Evolutionary conservation across 2,329 filamentous ascomycete genomes (phyloP).

Genomic region (Diaporthe eres): DNA sequence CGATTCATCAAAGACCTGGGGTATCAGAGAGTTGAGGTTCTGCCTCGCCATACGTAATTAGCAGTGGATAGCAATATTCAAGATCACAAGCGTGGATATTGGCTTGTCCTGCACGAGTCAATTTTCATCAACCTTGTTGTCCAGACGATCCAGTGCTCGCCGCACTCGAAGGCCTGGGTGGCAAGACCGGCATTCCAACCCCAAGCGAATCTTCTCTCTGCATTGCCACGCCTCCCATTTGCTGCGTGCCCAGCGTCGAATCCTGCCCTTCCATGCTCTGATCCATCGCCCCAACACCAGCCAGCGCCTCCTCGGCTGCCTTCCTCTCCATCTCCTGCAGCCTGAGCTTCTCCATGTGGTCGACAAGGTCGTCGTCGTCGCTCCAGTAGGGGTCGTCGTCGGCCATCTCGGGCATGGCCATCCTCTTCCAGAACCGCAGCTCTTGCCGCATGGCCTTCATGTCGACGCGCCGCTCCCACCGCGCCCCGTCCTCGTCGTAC

Average conservation of each 20-base stretch:
- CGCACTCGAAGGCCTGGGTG: conserved; percentile 57
- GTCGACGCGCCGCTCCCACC: conserved; percentile 68
- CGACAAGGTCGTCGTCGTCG: conserved; percentile 75
- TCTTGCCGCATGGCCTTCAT: conserved; percentile 69
- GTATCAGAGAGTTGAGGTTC: conserved; percentile 18
- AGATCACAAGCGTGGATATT: neutral
- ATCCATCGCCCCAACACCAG: conserved; percentile 38
- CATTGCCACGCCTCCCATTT: conserved; percentile 60
- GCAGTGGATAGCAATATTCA: neutral
- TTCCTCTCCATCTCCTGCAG: conserved; percentile 64
- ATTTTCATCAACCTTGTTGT: conserved; percentile 42
- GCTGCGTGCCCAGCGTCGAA: conserved; percentile 45
- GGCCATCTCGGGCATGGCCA: conserved; percentile 73
- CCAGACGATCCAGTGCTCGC: conserved; percentile 56
- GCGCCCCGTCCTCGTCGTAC: conserved; percentile 69
- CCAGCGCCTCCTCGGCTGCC: conserved; percentile 56
- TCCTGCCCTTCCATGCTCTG: conserved; percentile 40
- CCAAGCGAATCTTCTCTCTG: conserved; percentile 53
- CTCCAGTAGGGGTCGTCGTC: conserved; percentile 75
- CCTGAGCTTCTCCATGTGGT: conserved; percentile 71
- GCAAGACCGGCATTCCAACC: conserved; percentile 52
- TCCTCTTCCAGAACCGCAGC: conserved; percentile 75
- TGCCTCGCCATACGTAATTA: conserved; percentile 18
- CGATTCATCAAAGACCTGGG: neutral
- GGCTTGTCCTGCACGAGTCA: neutral